phyloP scores from a whole-genome alignment of 2,329 filamentous ascomycete genomes.

The Fusarium siculi region DNA sequence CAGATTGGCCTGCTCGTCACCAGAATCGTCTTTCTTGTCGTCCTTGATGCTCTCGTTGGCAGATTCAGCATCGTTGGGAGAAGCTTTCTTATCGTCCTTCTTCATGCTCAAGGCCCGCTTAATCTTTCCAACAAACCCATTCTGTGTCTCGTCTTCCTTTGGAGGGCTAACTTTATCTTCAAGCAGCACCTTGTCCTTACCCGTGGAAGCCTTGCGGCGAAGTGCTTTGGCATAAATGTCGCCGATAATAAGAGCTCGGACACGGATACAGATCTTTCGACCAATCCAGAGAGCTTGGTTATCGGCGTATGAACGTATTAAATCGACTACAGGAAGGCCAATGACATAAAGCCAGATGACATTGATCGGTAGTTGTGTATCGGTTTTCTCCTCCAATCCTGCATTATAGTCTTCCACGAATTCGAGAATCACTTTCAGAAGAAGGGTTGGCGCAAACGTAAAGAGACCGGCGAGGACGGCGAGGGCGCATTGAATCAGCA shows the following conservation, averaged over 20 bases:
- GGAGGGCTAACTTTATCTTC: conserved; percentile 55
- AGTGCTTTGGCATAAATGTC: conserved; percentile 98
- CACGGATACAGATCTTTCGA: conserved; percentile 90
- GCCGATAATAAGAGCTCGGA: conserved; percentile 94
- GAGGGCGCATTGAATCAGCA: conserved; percentile 83
- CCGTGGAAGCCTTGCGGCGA: conserved; percentile 86
- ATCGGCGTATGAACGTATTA: conserved; percentile 83
- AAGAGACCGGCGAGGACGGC: conserved; percentile 83
- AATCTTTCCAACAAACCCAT: conserved; percentile 59
- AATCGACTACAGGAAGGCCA: conserved; percentile 84
- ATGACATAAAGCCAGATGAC: conserved; percentile 97
- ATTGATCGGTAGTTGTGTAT: conserved; percentile 75
- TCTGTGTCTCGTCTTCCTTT: conserved; percentile 49
- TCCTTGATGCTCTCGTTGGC: conserved; percentile 50
- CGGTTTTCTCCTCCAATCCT: conserved; percentile 51
- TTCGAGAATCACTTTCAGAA: conserved; percentile 90
- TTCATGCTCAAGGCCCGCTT: conserved; percentile 71
- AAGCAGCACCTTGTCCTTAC: conserved; percentile 78
- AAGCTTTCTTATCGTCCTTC: conserved; percentile 60
- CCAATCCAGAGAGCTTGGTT: conserved; percentile 93
- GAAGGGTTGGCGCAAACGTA: conserved; percentile 89
- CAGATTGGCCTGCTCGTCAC: conserved; percentile 84
- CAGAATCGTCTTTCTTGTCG: conserved; percentile 48
- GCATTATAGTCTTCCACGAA: conserved; percentile 86
- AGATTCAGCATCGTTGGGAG: conserved; percentile 49